phyloP scores from a whole-genome alignment of 352 stramenopile genomes.

The Globisporangium spinosum region DNA sequence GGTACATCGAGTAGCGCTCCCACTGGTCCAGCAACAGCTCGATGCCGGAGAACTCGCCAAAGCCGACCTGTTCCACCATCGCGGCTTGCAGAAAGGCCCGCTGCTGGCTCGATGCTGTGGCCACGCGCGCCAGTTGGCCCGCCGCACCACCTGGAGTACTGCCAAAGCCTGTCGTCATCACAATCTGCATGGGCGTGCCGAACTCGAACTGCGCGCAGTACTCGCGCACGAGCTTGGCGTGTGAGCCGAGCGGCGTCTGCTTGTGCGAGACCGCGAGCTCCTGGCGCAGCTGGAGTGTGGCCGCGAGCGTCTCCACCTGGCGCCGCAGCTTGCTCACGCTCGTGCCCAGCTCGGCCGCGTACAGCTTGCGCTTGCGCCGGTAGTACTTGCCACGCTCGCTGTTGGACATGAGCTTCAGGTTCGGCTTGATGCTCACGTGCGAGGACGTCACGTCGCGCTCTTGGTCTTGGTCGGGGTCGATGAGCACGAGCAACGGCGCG shows the following conservation, averaged over 20 bases:
- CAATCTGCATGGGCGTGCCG: slow-evolving; percentile 34
- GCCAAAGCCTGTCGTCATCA: background rate
- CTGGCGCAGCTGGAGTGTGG: slow-evolving; percentile 29
- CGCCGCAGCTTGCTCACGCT: slow-evolving; percentile 41
- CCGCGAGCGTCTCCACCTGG: slow-evolving; percentile 38
- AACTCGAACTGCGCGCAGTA: slow-evolving; percentile 51
- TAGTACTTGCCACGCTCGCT: slow-evolving; percentile 70
- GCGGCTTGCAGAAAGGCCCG: slow-evolving; percentile 34
- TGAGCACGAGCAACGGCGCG: background rate
- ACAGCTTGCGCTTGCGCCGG: slow-evolving; percentile 45
- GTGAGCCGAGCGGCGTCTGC: slow-evolving; percentile 20
- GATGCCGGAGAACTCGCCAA: slow-evolving; percentile 40
- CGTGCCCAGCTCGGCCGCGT: slow-evolving; percentile 31
- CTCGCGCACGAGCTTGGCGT: slow-evolving; percentile 38
- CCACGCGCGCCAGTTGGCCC: slow-evolving; percentile 19
- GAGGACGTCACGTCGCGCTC: background rate
- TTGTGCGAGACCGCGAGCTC: slow-evolving; percentile 25
- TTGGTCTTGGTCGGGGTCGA: background rate
- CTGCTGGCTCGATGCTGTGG: slow-evolving; percentile 24
- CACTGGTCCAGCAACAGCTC: slow-evolving; percentile 44
- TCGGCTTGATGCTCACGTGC: slow-evolving; percentile 21
- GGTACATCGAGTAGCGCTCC: slow-evolving; percentile 52
- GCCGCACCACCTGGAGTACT: background rate
- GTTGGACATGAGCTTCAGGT: slow-evolving; percentile 53
- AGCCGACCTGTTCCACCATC: slow-evolving; percentile 36